These are phyloP conservation scores for Trichoderma afroharzianum DNA, from an alignment of 2,329 filamentous ascomycete species.

Conservation along the genomic window DNA sequence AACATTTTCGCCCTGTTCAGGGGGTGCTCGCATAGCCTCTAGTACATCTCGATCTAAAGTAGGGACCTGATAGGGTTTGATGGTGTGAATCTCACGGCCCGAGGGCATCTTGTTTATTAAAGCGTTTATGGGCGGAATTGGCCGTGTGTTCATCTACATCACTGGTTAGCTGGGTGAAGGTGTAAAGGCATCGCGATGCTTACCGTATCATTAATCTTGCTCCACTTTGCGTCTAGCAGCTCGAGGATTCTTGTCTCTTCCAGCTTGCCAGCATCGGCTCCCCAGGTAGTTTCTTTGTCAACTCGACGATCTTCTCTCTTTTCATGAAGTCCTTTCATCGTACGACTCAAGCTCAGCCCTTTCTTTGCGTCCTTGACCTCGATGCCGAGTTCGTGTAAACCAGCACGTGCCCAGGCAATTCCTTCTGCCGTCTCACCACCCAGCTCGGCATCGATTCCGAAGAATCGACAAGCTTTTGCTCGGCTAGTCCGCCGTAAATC, in stretches of 20 bases:
- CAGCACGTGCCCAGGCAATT: conserved; percentile 82
- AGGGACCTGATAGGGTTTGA: conserved; percentile 65
- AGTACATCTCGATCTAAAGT: conserved; percentile 62
- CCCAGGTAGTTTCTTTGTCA: conserved; percentile 71
- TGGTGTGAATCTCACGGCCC: conserved; percentile 77
- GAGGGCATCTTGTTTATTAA: conserved; percentile 78
- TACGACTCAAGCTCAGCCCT: conserved; percentile 54
- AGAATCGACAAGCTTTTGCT: conserved; percentile 84
- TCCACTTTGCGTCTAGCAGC: conserved; percentile 86
- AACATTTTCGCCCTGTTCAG: conserved; percentile 33
- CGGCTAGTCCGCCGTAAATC: conserved; percentile 71
- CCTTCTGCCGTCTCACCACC: conserved; percentile 77
- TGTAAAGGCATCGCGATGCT: conserved; percentile 26
- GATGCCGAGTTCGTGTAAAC: conserved; percentile 69
- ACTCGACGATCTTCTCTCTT: conserved; percentile 75
- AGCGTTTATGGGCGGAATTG: conserved; percentile 66
- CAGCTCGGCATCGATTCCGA: conserved; percentile 84
- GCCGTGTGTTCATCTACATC: conserved; percentile 70
- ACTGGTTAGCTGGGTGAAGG: conserved; percentile 2
- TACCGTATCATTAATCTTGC: conserved; percentile 88
- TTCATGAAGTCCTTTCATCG: conserved; percentile 74
- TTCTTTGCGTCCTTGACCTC: conserved; percentile 50
- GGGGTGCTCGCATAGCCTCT: conserved; percentile 51
- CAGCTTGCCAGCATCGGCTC: conserved; percentile 74
- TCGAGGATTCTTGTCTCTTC: conserved; percentile 85